Evolutionary conservation across 768 basidiomycete genomes (phyloP), one percentile per base, ranked within the genome.

Genomic region (Fistulinella prunicolor): DNA sequence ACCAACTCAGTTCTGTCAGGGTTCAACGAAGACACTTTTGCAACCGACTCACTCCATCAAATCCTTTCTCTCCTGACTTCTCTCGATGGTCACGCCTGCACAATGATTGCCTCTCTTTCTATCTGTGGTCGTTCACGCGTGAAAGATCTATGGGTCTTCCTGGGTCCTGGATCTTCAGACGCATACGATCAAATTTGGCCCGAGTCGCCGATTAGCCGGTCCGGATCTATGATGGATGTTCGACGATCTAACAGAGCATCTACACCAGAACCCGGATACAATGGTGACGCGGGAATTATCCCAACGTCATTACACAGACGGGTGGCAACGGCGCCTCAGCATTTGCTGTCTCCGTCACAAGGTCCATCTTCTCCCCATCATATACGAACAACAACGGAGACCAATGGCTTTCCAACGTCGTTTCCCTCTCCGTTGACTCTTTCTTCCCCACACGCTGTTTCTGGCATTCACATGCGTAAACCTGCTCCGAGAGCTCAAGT

Each of bases 71-170:
- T 89, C 23, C 73, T 89, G 19, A 71, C 76, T 16, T 78, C 85
- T 34, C 76, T 89, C 12, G 86, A 89, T 58, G 68, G 72, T 7
- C 81, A 87, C 44, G 78, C 81, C 4, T 89, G 86, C 58, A 75
- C 79, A 10, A 77, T 89, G 42, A 70, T 86, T 6, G 73, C 85
- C 0, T 89, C 88, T 9, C 64, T 89, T 37, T 80, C 85, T n/a
- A 70, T 89, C 46, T 79, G 79, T n/a, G 77, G 72, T 55, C 85
- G 80, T 29, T 86, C 88, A 19, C 74, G 85, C 51, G 77, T 81
- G 39, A 88, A 87, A 61, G 87, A 89, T 61, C 62, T 89, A 2
- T 89, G 87, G 87, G 71, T 89, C 36, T 89, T 89, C 62, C 79
- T 80, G 0, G 83, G 83, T 19, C 77, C 81, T 32, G 68, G 71